Evolutionary conservation across 208 protist genomes (phyloP), one percentile per base, ranked within the genome.

Genomic region (Acanthamoeba sp.): DNA sequence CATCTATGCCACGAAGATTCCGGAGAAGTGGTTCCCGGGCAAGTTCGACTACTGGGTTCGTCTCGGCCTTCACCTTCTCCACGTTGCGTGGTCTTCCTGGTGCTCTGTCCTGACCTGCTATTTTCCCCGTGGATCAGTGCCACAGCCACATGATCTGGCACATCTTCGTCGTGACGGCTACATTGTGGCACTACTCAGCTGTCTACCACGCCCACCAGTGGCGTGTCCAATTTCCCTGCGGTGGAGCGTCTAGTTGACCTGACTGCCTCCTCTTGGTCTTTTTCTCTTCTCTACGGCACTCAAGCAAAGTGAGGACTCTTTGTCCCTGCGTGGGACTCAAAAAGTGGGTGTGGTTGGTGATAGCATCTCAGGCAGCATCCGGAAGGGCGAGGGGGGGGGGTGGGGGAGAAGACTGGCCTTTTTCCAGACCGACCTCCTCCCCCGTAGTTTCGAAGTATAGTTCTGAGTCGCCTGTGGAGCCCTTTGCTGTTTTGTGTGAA

Each of bases 71-170:
- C 45, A 9, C 16, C 10, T n/a, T 14, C 78, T 87, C 29, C n/a
- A n/a, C n/a, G n/a, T n/a, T n/a, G n/a, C n/a, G n/a, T n/a, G n/a
- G n/a, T n/a, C n/a, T n/a, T n/a, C n/a, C n/a, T n/a, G n/a, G n/a
- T n/a, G n/a, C n/a, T n/a, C n/a, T n/a, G n/a, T n/a, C n/a, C n/a
- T n/a, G n/a, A n/a, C n/a, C n/a, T n/a, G n/a, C n/a, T n/a, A n/a
- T n/a, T n/a, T n/a, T n/a, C n/a, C n/a, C n/a, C n/a, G n/a, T n/a
- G n/a, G n/a, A n/a, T n/a, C 87, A 92, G 87, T 92, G 50, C 29
- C 62, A 66, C n/a, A 92, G 87, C 40, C 87, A 92, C 24, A 76
- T 92, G 57, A 92, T 92, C 45, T 92, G 87, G 87, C 87, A 92
- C 62, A 24, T 92, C 4, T 92, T 92, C 24, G 62, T 76, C 12